These are phyloP conservation scores for Blepharisma japonicum DNA, from an alignment of 73 alveolate species.

Conservation along the genomic window DNA sequence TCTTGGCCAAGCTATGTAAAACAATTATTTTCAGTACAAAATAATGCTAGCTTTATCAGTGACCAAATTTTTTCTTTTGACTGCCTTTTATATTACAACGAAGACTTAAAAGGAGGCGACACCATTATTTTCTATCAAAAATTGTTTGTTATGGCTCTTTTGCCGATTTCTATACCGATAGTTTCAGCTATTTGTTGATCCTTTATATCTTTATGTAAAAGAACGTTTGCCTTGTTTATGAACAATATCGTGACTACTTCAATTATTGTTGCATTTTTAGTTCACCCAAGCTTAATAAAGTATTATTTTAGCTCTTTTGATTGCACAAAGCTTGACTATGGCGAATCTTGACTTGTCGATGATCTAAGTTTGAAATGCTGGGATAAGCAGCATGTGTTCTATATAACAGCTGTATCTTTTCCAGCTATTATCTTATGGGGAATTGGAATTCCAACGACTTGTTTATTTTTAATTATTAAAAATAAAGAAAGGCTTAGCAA, in stretches of 20 bases:
- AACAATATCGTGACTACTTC: slow-evolving; percentile 20
- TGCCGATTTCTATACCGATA: background rate
- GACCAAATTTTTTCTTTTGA: slow-evolving; percentile 3
- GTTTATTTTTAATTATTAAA: slow-evolving; percentile 39
- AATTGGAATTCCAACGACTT: slow-evolving; percentile 50
- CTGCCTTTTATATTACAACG: background rate
- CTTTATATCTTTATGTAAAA: background rate
- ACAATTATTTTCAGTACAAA: background rate
- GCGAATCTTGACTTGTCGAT: background rate
- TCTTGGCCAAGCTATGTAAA: background rate
- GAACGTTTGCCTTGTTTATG: background rate
- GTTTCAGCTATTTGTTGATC: background rate
- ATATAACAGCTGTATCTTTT: slow-evolving; percentile 3
- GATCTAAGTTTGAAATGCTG: slow-evolving; percentile 36
- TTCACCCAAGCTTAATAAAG: slow-evolving; percentile 38
- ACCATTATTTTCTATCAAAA: background rate
- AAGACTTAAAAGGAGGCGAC: background rate
- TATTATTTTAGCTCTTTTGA: background rate
- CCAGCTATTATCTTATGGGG: slow-evolving; percentile 52
- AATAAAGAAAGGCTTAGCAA: slow-evolving; percentile 40
- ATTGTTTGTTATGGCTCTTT: background rate
- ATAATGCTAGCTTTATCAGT: background rate
- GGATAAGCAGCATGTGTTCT: slow-evolving; percentile 20
- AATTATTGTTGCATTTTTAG: slow-evolving; percentile 33
- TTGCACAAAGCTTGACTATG: slow-evolving; percentile 29